These are phyloP conservation scores for Sordariomycetes sp. DNA, from an alignment of 2,329 filamentous ascomycete species.

Conservation along the genomic window DNA sequence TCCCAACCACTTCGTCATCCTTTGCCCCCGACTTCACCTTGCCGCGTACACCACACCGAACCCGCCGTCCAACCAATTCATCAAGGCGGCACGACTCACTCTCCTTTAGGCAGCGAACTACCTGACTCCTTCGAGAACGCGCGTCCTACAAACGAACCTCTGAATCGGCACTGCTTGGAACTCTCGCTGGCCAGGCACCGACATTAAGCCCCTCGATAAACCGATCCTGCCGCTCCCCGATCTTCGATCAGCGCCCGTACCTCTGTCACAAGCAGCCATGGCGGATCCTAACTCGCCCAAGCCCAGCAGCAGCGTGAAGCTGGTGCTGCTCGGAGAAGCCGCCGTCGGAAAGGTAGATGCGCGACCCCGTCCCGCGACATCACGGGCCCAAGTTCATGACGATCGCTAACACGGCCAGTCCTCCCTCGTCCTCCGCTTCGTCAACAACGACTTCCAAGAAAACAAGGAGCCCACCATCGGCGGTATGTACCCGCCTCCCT, in stretches of 20 bases:
- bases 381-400: background rate
- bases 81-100: background rate
- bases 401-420: slow-evolving; percentile 47
- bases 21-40: background rate
- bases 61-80: background rate
- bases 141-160: background rate
- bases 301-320: slow-evolving; percentile 99
- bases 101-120: background rate
- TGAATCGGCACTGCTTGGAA: background rate
- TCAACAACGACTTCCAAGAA: slow-evolving; percentile 99
- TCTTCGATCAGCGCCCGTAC: background rate
- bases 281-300: slow-evolving; percentile 59
- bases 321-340: slow-evolving; percentile 92
- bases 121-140: background rate
- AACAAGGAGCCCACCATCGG: slow-evolving; percentile 99
- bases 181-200: background rate
- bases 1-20: background rate
- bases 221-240: background rate
- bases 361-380: background rate
- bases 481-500: slow-evolving; percentile 45
- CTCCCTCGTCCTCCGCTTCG: slow-evolving; percentile 92
- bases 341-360: slow-evolving; percentile 83
- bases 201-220: background rate
- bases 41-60: background rate
- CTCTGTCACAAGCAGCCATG: slow-evolving; percentile 14